These are phyloP conservation scores for Halenospora varia DNA, from an alignment of 495 filamentous ascomycete species.

Conservation along the genomic window DNA sequence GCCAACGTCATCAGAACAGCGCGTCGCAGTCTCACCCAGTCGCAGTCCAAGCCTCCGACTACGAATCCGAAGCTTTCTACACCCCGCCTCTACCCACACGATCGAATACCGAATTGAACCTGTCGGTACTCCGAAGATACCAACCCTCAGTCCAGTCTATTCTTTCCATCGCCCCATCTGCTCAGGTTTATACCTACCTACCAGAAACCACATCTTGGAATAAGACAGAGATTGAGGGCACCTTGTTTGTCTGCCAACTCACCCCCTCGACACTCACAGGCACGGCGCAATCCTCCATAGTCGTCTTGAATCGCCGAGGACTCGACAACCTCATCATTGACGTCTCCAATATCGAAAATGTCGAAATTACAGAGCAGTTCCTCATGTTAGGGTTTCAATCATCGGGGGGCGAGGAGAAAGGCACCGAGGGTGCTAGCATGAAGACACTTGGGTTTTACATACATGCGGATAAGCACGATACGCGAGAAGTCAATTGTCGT, in stretches of 20 bases:
- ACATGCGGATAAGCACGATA: constrained; percentile 12
- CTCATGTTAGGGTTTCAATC: constrained; percentile 12
- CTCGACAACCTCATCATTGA: constrained; percentile 32
- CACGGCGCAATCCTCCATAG: constrained; percentile 22
- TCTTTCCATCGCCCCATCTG: constrained; percentile 70
- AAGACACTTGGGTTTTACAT: constrained; percentile 8
- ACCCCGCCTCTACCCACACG: constrained; percentile 43
- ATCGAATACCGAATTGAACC: constrained; percentile 77
- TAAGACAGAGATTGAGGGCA: constrained; percentile 72
- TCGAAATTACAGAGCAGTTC: constrained; percentile 27
- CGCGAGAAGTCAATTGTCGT: constrained; percentile 4
- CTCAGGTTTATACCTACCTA: constrained; percentile 73
- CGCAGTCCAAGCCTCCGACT: constrained; percentile 51
- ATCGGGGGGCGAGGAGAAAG: background rate
- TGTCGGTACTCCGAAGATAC: constrained; percentile 72
- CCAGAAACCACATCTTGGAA: constrained; percentile 63
- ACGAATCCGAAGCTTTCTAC: constrained; percentile 53
- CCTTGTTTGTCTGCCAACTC: constrained; percentile 70
- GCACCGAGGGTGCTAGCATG: background rate
- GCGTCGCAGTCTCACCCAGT: constrained; percentile 27
- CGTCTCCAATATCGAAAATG: constrained; percentile 21
- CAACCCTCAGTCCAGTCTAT: constrained; percentile 62
- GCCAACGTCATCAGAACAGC: constrained; percentile 35
- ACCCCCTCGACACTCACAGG: constrained; percentile 14
- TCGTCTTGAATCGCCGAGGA: constrained; percentile 33